Evolutionary conservation across 306 rosid species (phyloP).

Genomic region (Rosa rugosa): DNA sequence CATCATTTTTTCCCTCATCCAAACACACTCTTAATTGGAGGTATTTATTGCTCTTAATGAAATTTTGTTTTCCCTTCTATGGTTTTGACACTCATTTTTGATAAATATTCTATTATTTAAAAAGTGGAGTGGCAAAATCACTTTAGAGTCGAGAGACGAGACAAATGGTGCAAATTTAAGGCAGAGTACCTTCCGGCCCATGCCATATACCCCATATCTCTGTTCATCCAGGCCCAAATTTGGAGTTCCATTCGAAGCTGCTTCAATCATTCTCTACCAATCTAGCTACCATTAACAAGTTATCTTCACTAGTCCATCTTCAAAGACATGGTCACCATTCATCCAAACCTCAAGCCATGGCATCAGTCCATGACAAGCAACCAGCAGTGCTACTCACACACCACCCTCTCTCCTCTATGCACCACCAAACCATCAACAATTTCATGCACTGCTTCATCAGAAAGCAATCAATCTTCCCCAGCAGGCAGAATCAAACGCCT

Average conservation of each 20-base stretch:
- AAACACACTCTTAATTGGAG: too few relatives aligned
- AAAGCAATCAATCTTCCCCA: slow-evolving; percentile 42
- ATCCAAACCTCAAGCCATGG: slow-evolving; percentile 30
- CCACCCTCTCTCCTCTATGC: slow-evolving; percentile 15
- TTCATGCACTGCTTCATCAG: slow-evolving; percentile 35
- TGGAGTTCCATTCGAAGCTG: background rate
- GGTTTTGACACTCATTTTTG: too few relatives aligned
- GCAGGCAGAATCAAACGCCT: slow-evolving; percentile 60
- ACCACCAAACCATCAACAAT: slow-evolving; percentile 26
- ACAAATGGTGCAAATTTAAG: background rate
- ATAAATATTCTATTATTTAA: too few relatives aligned
- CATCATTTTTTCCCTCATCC: too few relatives aligned
- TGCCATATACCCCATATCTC: background rate
- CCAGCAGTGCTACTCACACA: background rate
- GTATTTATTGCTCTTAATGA: too few relatives aligned
- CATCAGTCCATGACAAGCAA: slow-evolving; percentile 25
- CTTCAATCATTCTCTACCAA: background rate
- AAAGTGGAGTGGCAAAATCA: background rate
- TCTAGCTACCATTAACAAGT: background rate
- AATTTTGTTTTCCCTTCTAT: too few relatives aligned
- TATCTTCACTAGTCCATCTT: background rate
- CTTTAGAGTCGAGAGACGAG: background rate
- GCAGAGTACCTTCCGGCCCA: background rate
- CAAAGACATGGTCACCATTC: slow-evolving; percentile 30
- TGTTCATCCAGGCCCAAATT: background rate